These are phyloP conservation scores for Pleurotus salmoneostramineus DNA, from an alignment of 768 basidiomycete species.

Conservation along the genomic window DNA sequence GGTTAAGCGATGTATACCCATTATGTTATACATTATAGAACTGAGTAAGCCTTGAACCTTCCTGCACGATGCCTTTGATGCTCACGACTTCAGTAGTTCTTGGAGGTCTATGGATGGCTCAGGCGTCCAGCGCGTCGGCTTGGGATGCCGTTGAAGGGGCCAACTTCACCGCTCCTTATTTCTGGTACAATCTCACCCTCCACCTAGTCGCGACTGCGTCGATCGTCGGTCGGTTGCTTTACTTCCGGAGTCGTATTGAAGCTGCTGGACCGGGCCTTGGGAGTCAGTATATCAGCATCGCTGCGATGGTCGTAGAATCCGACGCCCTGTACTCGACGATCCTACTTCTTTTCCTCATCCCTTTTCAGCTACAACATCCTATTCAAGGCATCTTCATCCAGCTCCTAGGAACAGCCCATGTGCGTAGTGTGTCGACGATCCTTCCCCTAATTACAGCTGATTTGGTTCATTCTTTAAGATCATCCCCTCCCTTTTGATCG, in stretches of 20 bases:
- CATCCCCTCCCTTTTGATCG: background rate
- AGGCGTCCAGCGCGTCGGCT: conserved; percentile 12
- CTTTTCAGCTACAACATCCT: background rate
- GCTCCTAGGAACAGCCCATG: background rate
- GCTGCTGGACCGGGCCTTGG: background rate
- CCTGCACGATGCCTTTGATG: background rate
- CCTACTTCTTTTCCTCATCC: conserved; percentile 3
- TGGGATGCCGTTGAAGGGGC: conserved; percentile 2
- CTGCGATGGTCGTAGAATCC: conserved; percentile 4
- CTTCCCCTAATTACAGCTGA: background rate
- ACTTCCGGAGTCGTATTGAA: background rate
- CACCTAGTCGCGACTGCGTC: conserved; percentile 13
- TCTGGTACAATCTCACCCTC: conserved; percentile 11
- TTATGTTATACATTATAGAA: background rate
- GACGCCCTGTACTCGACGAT: background rate
- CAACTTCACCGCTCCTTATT: conserved; percentile 16
- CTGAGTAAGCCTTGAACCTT: background rate
- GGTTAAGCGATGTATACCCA: background rate
- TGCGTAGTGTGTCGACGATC: background rate
- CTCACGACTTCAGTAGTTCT: conserved; percentile 9
- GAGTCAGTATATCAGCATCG: conserved; percentile 1
- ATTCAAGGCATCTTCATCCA: background rate
- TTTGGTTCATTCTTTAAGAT: background rate
- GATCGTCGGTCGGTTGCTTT: conserved; percentile 9
- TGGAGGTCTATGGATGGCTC: conserved; percentile 14